phyloP scores from a whole-genome alignment of 768 basidiomycete species.

The Clitopilus passeckerianus region DNA sequence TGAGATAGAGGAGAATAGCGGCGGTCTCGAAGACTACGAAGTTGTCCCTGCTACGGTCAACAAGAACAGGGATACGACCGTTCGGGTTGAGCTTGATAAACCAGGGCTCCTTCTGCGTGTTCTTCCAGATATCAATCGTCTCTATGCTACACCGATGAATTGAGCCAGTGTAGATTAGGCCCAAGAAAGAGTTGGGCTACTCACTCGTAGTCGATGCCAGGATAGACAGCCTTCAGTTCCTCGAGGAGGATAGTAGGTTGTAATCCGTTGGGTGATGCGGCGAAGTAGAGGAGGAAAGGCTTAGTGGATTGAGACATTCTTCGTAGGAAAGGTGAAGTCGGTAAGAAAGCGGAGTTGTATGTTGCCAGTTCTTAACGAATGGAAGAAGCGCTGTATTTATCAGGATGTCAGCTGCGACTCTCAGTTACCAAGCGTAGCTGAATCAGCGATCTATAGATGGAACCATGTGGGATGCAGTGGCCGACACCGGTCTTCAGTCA shows the following conservation, averaged over 20 bases:
- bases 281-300: constrained; percentile 48
- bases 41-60: constrained; percentile 55
- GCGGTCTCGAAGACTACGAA: constrained; percentile 74
- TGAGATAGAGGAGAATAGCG: constrained; percentile 81
- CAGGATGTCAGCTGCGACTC: neutral
- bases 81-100: constrained; percentile 74
- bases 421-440: neutral
- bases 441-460: neutral
- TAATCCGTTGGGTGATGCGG: constrained; percentile 56
- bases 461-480: neutral
- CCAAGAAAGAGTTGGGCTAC: constrained; percentile 2
- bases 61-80: constrained; percentile 64
- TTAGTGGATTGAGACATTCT: constrained; percentile 27
- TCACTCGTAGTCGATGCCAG: constrained; percentile 39
- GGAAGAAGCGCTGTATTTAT: neutral
- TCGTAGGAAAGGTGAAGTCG: constrained; percentile 25
- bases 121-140: constrained; percentile 53
- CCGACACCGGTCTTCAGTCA: neutral
- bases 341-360: neutral
- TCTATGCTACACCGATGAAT: constrained; percentile 28
- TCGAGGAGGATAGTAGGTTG: constrained; percentile 51
- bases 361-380: neutral
- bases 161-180: too few relatives aligned
- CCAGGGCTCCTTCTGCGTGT: constrained; percentile 79
- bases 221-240: constrained; percentile 55